These are phyloP conservation scores for Metschnikowia shivogae DNA, from an alignment of 805 yeast genomes.

Conservation along the genomic window DNA sequence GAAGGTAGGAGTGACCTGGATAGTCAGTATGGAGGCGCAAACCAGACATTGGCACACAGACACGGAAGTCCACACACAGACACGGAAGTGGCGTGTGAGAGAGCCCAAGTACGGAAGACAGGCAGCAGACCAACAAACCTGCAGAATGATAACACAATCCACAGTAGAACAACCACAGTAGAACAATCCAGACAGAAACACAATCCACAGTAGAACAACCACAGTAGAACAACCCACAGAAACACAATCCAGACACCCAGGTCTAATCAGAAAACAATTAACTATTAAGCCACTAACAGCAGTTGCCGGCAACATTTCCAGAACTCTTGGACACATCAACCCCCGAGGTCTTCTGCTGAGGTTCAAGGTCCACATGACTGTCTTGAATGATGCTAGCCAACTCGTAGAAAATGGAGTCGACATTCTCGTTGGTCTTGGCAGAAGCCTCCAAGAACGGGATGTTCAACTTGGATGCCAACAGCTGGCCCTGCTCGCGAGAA, in stretches of 20 bases:
- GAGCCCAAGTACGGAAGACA: too few relatives aligned
- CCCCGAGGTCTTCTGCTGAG: constrained; percentile 24
- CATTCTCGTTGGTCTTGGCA: constrained; percentile 91
- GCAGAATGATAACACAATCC: too few relatives aligned
- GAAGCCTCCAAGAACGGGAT: constrained; percentile 93
- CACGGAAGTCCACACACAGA: too few relatives aligned
- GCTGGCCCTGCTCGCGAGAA: constrained; percentile 84
- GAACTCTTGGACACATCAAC: constrained; percentile 36
- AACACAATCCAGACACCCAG: not conserved
- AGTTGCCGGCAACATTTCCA: constrained; percentile 29
- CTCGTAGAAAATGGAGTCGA: constrained; percentile 86
- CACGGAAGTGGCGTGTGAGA: too few relatives aligned
- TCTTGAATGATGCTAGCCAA: constrained; percentile 85
- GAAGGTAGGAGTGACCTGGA: too few relatives aligned
- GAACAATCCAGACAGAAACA: too few relatives aligned
- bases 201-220: too few relatives aligned
- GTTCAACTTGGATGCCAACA: constrained; percentile 78
- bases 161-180: too few relatives aligned
- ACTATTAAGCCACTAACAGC: constrained; percentile 29
- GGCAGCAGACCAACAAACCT: too few relatives aligned
- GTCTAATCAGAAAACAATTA: not conserved
- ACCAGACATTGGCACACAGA: too few relatives aligned
- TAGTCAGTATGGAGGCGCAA: too few relatives aligned
- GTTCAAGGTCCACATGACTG: constrained; percentile 51
- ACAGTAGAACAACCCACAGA: too few relatives aligned